These are phyloP conservation scores for Prosopis cineraria DNA, from an alignment of 306 rosid genomes.

Conservation along the genomic window DNA sequence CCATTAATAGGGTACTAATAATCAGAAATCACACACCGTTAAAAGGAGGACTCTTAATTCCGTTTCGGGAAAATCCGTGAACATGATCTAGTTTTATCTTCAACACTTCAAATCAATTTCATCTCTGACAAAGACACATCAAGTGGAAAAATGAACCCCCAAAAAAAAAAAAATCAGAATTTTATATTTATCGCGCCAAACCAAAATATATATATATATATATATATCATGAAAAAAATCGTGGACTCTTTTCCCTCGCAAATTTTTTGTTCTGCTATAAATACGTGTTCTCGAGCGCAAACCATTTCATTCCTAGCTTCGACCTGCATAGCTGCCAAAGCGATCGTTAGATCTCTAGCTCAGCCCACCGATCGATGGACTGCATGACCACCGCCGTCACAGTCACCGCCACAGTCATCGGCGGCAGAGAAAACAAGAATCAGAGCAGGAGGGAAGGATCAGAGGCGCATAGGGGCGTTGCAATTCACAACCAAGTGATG, in stretches of 20 bases:
- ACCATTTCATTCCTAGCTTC: neutral
- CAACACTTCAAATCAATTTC: neutral
- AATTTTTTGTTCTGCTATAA: neutral
- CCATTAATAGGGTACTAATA: too few species aligned
- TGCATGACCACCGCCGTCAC: neutral
- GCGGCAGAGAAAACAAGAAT: conserved; percentile 4
- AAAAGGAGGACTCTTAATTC: too few species aligned
- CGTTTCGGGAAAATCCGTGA: too few species aligned
- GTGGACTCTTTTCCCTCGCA: neutral
- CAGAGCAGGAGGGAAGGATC: conserved; percentile 19
- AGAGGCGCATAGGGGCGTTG: conserved; percentile 32
- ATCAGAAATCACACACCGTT: too few species aligned
- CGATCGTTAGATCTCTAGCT: neutral
- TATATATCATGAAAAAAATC: neutral
- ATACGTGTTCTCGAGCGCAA: neutral
- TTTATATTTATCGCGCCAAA: neutral
- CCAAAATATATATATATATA: too few species aligned
- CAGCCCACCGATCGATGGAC: conserved; percentile 29
- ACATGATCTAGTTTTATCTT: neutral
- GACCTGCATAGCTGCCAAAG: neutral
- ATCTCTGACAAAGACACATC: neutral
- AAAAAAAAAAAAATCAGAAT: neutral
- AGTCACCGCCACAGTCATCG: neutral
- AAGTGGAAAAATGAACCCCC: neutral
- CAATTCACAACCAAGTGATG: conserved; percentile 79